phyloP scores from a whole-genome alignment of 2,329 filamentous ascomycete species.

The Fusarium sp. region DNA sequence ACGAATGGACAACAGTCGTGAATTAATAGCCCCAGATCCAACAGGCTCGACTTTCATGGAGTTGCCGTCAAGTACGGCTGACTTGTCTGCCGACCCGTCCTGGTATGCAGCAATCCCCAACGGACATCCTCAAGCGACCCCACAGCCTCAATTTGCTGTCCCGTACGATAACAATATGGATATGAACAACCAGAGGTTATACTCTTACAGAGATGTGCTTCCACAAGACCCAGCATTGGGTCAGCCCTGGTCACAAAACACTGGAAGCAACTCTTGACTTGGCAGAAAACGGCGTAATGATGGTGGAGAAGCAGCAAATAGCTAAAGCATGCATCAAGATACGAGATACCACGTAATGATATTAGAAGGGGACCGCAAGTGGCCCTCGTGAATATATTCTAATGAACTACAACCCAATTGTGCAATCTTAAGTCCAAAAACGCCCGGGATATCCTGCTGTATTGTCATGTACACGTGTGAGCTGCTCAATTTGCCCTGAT shows the following conservation, averaged over 20 bases:
- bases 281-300: background rate
- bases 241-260: background rate
- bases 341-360: constrained; percentile 34
- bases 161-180: background rate
- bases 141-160: background rate
- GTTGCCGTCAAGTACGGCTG: background rate
- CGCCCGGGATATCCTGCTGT: constrained; percentile 36
- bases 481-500: constrained; percentile 9
- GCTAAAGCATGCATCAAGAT: constrained; percentile 24
- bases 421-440: constrained; percentile 31
- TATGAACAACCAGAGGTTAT: background rate
- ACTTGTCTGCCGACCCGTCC: background rate
- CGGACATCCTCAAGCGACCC: background rate
- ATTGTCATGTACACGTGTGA: constrained; percentile 37
- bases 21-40: background rate
- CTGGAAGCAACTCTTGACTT: background rate
- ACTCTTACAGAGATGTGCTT: background rate
- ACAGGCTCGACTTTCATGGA: background rate
- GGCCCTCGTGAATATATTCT: constrained; percentile 29
- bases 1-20: no score
- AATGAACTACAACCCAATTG: constrained; percentile 32
- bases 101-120: background rate
- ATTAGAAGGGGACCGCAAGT: constrained; percentile 8
- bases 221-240: background rate
- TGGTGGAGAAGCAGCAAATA: constrained; percentile 10